These are phyloP conservation scores for Cercospora sojina DNA, from an alignment of 2,329 filamentous ascomycete genomes.

Conservation along the genomic window DNA sequence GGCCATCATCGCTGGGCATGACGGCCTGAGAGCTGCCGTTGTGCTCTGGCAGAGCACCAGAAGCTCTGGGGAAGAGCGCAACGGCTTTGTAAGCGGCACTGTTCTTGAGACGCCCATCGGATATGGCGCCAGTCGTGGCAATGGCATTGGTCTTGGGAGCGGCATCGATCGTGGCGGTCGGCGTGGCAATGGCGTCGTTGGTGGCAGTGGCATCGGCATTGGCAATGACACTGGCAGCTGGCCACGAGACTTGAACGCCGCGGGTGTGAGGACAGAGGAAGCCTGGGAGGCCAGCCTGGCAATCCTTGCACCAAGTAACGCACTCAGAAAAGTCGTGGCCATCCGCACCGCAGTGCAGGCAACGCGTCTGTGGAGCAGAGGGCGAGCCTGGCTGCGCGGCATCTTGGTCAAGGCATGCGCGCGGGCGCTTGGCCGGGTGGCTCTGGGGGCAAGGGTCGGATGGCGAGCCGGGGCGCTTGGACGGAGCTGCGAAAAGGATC, in stretches of 20 bases:
- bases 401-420: background rate
- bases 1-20: background rate
- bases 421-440: background rate
- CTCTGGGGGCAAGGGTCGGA: background rate
- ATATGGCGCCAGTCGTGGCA: no score
- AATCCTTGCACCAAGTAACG: slow-evolving; percentile 6
- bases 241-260: background rate
- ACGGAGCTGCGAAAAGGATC: background rate
- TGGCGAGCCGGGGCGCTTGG: slow-evolving; percentile 7
- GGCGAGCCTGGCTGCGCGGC: background rate
- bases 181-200: background rate
- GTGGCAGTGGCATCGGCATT: background rate
- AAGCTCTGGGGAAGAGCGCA: background rate
- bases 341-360: slow-evolving; percentile 9
- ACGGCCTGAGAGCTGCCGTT: background rate
- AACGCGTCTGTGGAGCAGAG: background rate
- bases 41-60: background rate
- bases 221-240: background rate
- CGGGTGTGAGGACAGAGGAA: background rate
- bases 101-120: background rate
- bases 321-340: slow-evolving; percentile 9
- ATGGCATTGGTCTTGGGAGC: background rate
- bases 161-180: background rate
- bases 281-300: slow-evolving; percentile 1
- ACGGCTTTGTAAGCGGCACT: background rate